Percentiles rank a stretch among this genome's conserved stretches.
Conservation (phyloP, 345 rosid species). For the Bretschneidera sinensis region DNA sequence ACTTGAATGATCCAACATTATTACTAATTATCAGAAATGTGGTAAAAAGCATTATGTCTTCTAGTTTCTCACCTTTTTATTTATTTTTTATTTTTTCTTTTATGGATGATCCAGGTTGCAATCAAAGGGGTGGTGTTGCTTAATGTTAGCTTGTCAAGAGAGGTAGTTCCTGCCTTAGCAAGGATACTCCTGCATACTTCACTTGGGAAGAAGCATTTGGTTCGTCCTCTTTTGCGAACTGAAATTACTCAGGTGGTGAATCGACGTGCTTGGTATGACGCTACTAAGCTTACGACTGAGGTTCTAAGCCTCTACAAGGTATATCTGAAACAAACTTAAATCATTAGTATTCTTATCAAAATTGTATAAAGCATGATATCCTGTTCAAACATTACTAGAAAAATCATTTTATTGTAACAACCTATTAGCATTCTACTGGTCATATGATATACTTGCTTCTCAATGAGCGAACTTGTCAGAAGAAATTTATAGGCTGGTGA, state of each 20-base stretch:
- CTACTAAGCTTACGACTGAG: constrained; percentile 73
- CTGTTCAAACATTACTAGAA: background rate
- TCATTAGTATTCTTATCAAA: background rate
- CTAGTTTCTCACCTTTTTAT: background rate
- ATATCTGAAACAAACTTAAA: constrained; percentile 12
- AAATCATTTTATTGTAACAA: too few species aligned
- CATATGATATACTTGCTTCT: too few species aligned
- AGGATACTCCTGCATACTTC: constrained; percentile 82
- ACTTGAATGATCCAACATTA: too few species aligned
- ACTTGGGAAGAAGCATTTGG: constrained; percentile 93
- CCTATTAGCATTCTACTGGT: too few species aligned
- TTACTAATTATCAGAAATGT: too few species aligned
- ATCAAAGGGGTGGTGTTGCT: constrained; percentile 70
- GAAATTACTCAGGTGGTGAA: constrained; percentile 94
- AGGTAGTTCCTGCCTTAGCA: constrained; percentile 89
- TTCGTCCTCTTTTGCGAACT: constrained; percentile 75
- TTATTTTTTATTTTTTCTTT: constrained; percentile 2
- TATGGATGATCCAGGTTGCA: constrained; percentile 36
- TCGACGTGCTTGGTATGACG: constrained; percentile 92
- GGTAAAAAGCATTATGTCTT: too few species aligned
- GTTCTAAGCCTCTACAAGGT: constrained; percentile 86
- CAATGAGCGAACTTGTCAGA: too few species aligned
- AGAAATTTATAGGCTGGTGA: too few species aligned
- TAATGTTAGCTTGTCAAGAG: constrained; percentile 81
- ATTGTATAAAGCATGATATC: background rate